Conservation (phyloP, 129 eudicot genomes). For the Flaveria bidentis region DNA sequence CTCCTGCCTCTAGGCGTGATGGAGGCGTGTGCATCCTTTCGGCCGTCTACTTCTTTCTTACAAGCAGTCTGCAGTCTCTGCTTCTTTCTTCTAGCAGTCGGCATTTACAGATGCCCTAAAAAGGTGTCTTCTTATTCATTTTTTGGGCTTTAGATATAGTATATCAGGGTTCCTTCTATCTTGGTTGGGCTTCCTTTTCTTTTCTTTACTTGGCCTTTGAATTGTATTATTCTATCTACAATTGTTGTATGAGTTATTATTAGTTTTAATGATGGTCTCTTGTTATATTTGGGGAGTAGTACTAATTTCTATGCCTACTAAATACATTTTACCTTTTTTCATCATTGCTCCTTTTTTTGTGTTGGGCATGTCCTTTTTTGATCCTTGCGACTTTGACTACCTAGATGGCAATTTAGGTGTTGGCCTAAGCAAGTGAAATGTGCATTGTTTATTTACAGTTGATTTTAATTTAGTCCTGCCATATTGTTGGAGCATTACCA, state of each 20-base stretch:
- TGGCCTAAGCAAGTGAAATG: constrained; percentile 17
- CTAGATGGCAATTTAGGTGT: constrained; percentile 10
- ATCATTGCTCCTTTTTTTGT: not conserved
- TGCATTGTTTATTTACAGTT: constrained; percentile 17
- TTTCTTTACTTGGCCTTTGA: not conserved
- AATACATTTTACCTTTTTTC: not conserved
- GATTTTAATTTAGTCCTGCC: not conserved
- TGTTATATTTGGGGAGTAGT: not conserved
- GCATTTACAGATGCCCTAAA: not conserved
- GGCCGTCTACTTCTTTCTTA: not conserved
- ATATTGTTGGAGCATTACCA: constrained; percentile 17
- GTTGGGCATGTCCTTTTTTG: not conserved
- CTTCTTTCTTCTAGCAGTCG: not conserved
- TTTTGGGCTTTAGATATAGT: not conserved
- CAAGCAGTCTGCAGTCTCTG: not conserved
- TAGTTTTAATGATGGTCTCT: not conserved
- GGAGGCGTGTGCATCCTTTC: not conserved
- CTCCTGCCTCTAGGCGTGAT: not conserved
- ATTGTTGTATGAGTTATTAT: no score
- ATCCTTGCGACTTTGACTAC: not conserved
- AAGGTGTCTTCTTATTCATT: not conserved
- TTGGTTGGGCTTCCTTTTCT: not conserved
- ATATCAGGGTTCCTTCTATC: not conserved
- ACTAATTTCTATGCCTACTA: not conserved
- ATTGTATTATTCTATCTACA: not conserved